Percentiles rank a stretch among this genome's conserved stretches.
Evolutionary conservation across 148 eudicot genomes (phyloP).

Genomic region (Persicaria tinctoria): DNA sequence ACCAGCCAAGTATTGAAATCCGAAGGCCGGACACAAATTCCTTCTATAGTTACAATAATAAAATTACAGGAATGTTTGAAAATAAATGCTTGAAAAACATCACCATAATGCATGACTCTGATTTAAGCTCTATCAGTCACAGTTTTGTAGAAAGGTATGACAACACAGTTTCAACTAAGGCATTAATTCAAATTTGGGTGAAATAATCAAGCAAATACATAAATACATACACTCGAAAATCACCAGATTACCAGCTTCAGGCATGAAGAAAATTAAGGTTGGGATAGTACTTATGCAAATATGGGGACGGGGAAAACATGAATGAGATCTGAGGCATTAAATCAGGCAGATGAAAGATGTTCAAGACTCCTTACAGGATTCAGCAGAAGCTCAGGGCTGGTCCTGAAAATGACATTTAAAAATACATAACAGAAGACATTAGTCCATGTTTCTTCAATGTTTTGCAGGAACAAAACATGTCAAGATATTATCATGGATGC

Average conservation of each 20-base stretch:
- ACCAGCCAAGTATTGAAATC: not conserved
- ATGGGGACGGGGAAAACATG: not conserved
- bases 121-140: not conserved
- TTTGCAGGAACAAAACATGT: not conserved
- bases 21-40: not conserved
- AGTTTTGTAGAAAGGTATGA: not conserved
- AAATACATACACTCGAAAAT: not conserved
- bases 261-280: not conserved
- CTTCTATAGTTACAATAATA: not conserved
- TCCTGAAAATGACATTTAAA: constrained; percentile 52
- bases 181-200: not conserved
- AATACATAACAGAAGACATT: not conserved
- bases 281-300: not conserved
- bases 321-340: constrained; percentile 10
- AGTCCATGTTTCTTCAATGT: not conserved
- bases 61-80: not conserved
- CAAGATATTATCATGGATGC: not conserved
- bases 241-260: not conserved
- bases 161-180: not conserved
- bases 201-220: not conserved
- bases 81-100: not conserved
- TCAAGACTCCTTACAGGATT: constrained; percentile 65
- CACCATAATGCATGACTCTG: constrained; percentile 1
- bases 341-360: constrained; percentile 17
- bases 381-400: constrained; percentile 89